phyloP scores from a whole-genome alignment of 2,329 filamentous ascomycete species.

The Sclerotinia minor region DNA sequence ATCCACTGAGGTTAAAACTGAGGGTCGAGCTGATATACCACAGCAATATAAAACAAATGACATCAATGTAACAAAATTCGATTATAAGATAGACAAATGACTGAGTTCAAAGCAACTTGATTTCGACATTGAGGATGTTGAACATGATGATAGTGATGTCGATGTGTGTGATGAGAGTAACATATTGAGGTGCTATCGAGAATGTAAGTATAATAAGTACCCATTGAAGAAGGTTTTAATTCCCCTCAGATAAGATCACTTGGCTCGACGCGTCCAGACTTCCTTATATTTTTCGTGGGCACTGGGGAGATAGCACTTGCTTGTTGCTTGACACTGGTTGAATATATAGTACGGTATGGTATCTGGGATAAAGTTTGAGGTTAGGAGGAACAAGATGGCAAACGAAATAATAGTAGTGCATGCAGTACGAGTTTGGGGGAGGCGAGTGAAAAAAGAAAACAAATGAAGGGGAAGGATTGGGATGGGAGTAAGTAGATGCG shows the following conservation, averaged over 20 bases:
- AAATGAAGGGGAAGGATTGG: slow-evolving; percentile 13
- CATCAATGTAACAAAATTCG: slow-evolving; percentile 7
- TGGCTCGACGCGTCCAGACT: not conserved
- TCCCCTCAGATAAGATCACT: not conserved
- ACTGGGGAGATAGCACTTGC: slow-evolving; percentile 16
- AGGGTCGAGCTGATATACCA: slow-evolving; percentile 50
- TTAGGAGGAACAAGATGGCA: not conserved
- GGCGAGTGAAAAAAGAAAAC: not conserved
- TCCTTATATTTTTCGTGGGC: not conserved
- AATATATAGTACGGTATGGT: not conserved
- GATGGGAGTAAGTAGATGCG: not conserved
- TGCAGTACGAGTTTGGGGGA: not conserved
- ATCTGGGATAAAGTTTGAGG: slow-evolving; percentile 7
- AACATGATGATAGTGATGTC: not conserved
- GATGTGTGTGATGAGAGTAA: not conserved
- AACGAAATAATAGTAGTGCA: not conserved
- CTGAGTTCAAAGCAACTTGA: not conserved
- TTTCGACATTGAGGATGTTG: not conserved
- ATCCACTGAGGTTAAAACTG: slow-evolving; percentile 71
- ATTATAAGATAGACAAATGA: not conserved
- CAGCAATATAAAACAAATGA: slow-evolving; percentile 40
- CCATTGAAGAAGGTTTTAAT: not conserved
- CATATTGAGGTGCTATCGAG: not conserved
- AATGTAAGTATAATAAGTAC: not conserved
- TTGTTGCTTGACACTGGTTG: slow-evolving; percentile 5